These are phyloP conservation scores for Termitomyces sp. DNA, from an alignment of 768 basidiomycete genomes.

Conservation along the genomic window DNA sequence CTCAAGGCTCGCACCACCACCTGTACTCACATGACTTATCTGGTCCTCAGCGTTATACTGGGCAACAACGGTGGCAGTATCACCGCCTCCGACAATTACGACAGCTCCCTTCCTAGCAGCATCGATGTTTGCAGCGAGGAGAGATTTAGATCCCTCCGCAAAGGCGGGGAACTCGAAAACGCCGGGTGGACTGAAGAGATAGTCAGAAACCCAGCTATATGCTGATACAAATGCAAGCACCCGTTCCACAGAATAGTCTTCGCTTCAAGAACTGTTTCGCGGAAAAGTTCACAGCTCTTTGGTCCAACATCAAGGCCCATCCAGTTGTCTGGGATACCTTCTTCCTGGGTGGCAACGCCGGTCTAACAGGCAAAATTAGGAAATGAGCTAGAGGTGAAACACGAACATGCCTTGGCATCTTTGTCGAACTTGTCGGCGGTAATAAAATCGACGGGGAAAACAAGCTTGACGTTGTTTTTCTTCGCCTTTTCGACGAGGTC, in stretches of 20 bases:
- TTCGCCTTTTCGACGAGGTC: slow-evolving; percentile 87
- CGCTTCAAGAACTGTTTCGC: slow-evolving; percentile 71
- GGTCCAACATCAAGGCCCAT: slow-evolving; percentile 93
- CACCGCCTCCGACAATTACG: slow-evolving; percentile 95
- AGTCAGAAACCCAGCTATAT: not conserved
- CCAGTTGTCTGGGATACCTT: slow-evolving; percentile 91
- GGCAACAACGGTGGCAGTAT: slow-evolving; percentile 95
- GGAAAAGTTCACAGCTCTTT: slow-evolving; percentile 77
- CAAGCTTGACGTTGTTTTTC: slow-evolving; percentile 85
- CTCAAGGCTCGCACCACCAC: slow-evolving; percentile 90
- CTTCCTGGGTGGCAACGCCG: slow-evolving; percentile 66
- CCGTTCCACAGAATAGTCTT: slow-evolving; percentile 99
- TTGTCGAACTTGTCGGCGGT: slow-evolving; percentile 95
- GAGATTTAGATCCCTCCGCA: slow-evolving; percentile 74
- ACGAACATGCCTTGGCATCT: slow-evolving; percentile 64
- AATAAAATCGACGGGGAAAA: slow-evolving; percentile 93
- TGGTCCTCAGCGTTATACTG: slow-evolving; percentile 79
- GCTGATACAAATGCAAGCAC: slow-evolving; percentile 30
- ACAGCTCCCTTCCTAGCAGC: slow-evolving; percentile 82
- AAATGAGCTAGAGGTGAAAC: not conserved
- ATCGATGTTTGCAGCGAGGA: slow-evolving; percentile 82
- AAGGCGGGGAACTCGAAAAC: slow-evolving; percentile 97
- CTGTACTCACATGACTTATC: slow-evolving; percentile 95
- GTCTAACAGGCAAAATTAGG: slow-evolving; percentile 34
- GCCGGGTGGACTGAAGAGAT: slow-evolving; percentile 71